A percentile compares a stretch with the other conserved stretches of the same genome.
Conservation (phyloP, 352 stramenopile genomes). For the Globisporangium viniferum region DNA sequence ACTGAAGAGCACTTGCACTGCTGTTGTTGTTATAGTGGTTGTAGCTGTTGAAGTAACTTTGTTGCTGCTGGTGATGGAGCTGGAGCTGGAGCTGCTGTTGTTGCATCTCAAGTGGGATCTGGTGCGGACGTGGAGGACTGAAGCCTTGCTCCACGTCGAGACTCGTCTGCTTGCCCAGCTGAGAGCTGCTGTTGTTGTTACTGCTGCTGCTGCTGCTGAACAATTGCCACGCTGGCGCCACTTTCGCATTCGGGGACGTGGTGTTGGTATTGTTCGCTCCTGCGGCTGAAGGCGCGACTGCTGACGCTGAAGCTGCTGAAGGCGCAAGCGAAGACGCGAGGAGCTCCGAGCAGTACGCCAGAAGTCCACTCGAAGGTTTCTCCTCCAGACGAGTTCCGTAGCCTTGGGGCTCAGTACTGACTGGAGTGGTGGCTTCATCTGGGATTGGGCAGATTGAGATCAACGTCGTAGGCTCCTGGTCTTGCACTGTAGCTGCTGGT, state of each 20-base stretch:
- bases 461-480: constrained; percentile 1
- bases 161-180: constrained; percentile 2
- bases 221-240: constrained; percentile 33
- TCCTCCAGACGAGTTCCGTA: constrained; percentile 13
- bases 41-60: not conserved
- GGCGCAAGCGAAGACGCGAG: constrained; percentile 26
- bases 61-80: not conserved
- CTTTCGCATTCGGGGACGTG: constrained; percentile 25
- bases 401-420: not conserved
- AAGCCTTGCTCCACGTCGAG: constrained; percentile 13
- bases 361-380: constrained; percentile 22
- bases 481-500: not conserved
- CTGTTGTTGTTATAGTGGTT: not conserved
- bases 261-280: constrained; percentile 1
- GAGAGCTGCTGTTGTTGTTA: not conserved
- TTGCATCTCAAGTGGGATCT: not conserved
- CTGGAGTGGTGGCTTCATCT: not conserved
- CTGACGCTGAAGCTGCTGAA: not conserved
- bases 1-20: not conserved
- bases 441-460: constrained; percentile 6
- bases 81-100: constrained; percentile 1
- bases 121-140: constrained; percentile 3
- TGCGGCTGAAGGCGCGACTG: not conserved
- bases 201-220: not conserved
- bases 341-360: constrained; percentile 47